Percentiles rank a stretch among this genome's conserved stretches.
These are phyloP conservation scores for Dryadomyces quercivorus DNA, from an alignment of 2,329 filamentous ascomycete genomes.

Conservation along the genomic window DNA sequence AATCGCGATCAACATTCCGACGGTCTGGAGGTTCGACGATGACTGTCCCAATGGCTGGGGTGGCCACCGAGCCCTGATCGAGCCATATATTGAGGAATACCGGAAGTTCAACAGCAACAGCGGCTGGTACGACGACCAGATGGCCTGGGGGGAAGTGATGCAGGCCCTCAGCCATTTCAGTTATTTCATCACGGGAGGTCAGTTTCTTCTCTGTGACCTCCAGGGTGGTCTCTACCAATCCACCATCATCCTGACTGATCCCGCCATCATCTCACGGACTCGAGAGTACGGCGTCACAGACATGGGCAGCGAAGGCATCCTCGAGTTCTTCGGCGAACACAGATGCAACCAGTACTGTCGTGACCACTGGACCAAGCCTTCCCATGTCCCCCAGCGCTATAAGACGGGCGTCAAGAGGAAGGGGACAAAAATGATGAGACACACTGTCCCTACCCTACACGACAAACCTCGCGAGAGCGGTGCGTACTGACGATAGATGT, in stretches of 20 bases:
- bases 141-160: slow-evolving; percentile 23
- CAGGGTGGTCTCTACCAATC: slow-evolving; percentile 27
- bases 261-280: slow-evolving; percentile 25
- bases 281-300: slow-evolving; percentile 26
- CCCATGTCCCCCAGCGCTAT: not conserved
- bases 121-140: slow-evolving; percentile 22
- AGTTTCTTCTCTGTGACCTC: slow-evolving; percentile 27
- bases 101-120: slow-evolving; percentile 32
- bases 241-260: slow-evolving; percentile 25
- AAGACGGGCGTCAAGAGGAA: no score
- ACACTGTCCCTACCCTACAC: not conserved
- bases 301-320: slow-evolving; percentile 25
- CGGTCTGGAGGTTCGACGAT: slow-evolving; percentile 18
- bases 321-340: slow-evolving; percentile 26
- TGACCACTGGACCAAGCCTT: slow-evolving; percentile 14
- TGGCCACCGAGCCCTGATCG: slow-evolving; percentile 18
- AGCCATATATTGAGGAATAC: slow-evolving; percentile 28
- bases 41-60: not conserved
- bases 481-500: no score
- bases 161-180: slow-evolving; percentile 32
- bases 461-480: no score
- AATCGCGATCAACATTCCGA: slow-evolving; percentile 24
- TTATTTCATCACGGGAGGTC: slow-evolving; percentile 24
- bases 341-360: slow-evolving; percentile 21
- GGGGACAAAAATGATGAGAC: slow-evolving; percentile 4